Evolutionary conservation across 805 yeast genomes (phyloP).

Genomic region (Ogataea nitratoaversa): DNA sequence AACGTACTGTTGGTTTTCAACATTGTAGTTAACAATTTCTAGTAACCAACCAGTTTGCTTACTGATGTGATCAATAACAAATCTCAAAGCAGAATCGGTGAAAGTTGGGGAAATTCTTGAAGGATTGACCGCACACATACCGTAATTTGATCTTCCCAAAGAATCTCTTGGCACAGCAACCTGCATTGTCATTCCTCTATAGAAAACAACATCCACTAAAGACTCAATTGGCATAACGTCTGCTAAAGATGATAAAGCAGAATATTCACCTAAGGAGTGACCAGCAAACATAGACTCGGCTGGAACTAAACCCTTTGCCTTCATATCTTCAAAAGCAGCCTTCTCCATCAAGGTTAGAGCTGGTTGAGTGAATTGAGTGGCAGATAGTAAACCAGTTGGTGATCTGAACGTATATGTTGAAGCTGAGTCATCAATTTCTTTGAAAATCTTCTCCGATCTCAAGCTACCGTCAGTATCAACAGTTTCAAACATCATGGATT

Average conservation of each 20-base stretch:
- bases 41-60: conserved; percentile 86
- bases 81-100: conserved; percentile 88
- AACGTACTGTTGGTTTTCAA: conserved; percentile 97
- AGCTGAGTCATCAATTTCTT: conserved; percentile 77
- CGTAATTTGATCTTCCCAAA: conserved; percentile 93
- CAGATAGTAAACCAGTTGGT: conserved; percentile 92
- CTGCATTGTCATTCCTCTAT: conserved; percentile 99
- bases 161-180: conserved; percentile 99
- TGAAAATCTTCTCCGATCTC: conserved; percentile 92
- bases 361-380: conserved; percentile 99
- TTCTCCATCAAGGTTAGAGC: conserved; percentile 99
- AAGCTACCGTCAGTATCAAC: conserved; percentile 78
- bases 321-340: conserved; percentile 97
- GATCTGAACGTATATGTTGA: conserved; percentile 85
- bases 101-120: conserved; percentile 85
- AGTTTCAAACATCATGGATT: conserved; percentile 96
- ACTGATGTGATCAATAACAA: conserved; percentile 86
- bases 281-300: conserved; percentile 95
- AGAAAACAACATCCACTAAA: conserved; percentile 94
- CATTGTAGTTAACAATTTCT: conserved; percentile 97
- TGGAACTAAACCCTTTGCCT: conserved; percentile 91
- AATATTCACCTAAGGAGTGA: conserved; percentile 98
- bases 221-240: conserved; percentile 99
- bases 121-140: conserved; percentile 99
- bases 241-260: conserved; percentile 94